Evolutionary conservation across 2,329 filamentous ascomycete genomes (phyloP), one percentile per base, ranked within the genome.

Genomic region (Alternaria burnsii): DNA sequence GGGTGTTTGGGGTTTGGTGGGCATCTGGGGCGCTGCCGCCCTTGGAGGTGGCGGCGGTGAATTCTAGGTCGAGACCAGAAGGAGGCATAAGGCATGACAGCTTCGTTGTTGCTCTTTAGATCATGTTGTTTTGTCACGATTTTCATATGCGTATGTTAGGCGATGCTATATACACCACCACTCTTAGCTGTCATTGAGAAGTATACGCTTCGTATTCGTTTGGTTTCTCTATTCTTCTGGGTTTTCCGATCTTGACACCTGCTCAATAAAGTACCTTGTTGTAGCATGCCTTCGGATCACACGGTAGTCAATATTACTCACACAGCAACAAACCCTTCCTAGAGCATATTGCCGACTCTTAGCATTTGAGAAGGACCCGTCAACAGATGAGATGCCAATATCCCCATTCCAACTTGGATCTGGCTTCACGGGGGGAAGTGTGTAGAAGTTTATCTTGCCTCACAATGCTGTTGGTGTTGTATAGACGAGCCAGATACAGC

Each of bases 1-100:
- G 38, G 91, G 88, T 59, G 91, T 91, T 82, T 92, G 90, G 89
- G 90, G 90, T 0, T 77, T 93, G 7, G 87, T 92, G 11, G 90
- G 90, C 9, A 83, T 93, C 10, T 93, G 90, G 90, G 87, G 88
- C 8, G 89, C 89, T 24, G 86, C 87, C 36, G 84, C 90, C 24
- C 78, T 91, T 46, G 77, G 77, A 2, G 76, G 74, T 22, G 74
- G 76, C 0, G 77, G 77, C 5, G 77, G 77, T 0, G 77, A 79
- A 65, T 79, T 79, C 12, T 54, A 43, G 36, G n/a, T 4, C 16
- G 18, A 20, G n/a, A n/a, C 18, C 43, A 14, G 20, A 28, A 16
- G 16, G n/a, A 52, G 36, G 14, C 14, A 26, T 4, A 16, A 38
- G 3, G 20, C 30, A 8, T 18, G 22, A 5, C 16, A 50, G 30